Evolutionary conservation across 257 asterid genomes (phyloP).

Genomic region (Fraxinus anomala): DNA sequence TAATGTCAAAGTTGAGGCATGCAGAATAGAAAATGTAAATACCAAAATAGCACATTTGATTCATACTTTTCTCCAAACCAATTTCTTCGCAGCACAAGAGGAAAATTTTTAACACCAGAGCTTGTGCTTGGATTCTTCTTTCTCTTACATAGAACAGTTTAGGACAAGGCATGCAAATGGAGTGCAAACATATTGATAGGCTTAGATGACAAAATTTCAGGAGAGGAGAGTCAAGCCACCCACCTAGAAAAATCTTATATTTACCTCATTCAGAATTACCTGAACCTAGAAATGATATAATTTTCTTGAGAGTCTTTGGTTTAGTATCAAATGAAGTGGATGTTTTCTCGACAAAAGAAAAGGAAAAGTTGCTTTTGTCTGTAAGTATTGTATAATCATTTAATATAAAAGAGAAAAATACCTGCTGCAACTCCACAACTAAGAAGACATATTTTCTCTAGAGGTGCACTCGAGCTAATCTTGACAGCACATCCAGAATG

Average conservation of each 20-base stretch:
- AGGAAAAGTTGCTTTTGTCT: background rate
- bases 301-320: too few relatives aligned
- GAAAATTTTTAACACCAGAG: too few relatives aligned
- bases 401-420: constrained; percentile 23
- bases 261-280: background rate
- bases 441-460: constrained; percentile 89
- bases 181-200: background rate
- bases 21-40: background rate
- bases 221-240: background rate
- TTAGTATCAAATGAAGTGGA: too few relatives aligned
- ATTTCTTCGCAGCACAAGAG: background rate
- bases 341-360: background rate
- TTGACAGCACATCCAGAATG: constrained; percentile 96
- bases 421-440: constrained; percentile 99
- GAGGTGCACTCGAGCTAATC: constrained; percentile 72
- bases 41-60: background rate
- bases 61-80: background rate
- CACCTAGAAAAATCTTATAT: background rate
- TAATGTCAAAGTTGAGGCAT: background rate
- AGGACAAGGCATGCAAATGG: background rate
- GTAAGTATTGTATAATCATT: background rate
- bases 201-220: background rate
- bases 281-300: too few relatives aligned
- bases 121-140: background rate
- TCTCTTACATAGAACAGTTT: background rate